phyloP scores from a whole-genome alignment of 2,329 filamentous ascomycete species.

The Monosporascus ibericus region DNA sequence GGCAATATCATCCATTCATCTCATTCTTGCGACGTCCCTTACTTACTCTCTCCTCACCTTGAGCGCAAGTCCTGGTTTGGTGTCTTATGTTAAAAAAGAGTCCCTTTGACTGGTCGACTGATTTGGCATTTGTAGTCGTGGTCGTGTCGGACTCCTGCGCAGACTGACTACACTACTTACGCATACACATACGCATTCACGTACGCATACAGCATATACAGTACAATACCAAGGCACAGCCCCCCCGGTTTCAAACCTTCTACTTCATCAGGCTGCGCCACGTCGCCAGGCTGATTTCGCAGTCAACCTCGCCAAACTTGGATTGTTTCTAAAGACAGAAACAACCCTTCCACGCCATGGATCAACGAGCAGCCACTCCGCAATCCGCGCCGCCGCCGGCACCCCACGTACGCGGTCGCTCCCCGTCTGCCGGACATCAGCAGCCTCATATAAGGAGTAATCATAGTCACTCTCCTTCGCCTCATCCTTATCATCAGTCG shows the following conservation, averaged over 20 bases:
- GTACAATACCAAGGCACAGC: constrained; percentile 18
- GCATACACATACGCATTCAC: too few relatives aligned
- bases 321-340: constrained; percentile 28
- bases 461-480: constrained; percentile 59
- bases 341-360: constrained; percentile 37
- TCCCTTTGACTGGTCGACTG: neutral
- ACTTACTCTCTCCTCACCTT: neutral
- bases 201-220: neutral
- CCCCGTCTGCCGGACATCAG: constrained; percentile 53
- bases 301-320: constrained; percentile 23
- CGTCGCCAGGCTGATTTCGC: constrained; percentile 23
- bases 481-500: constrained; percentile 45
- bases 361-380: constrained; percentile 35
- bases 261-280: constrained; percentile 23
- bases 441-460: constrained; percentile 63
- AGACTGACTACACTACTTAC: neutral
- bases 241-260: constrained; percentile 12
- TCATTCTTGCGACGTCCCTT: neutral
- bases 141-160: neutral
- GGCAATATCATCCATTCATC: neutral
- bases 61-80: neutral
- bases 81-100: neutral
- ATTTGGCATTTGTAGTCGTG: neutral
- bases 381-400: neutral
- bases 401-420: constrained; percentile 44